These are phyloP conservation scores for Ramicandelaber brevisporus DNA, from an alignment of 192 early-diverging fungal genomes.

Conservation along the genomic window DNA sequence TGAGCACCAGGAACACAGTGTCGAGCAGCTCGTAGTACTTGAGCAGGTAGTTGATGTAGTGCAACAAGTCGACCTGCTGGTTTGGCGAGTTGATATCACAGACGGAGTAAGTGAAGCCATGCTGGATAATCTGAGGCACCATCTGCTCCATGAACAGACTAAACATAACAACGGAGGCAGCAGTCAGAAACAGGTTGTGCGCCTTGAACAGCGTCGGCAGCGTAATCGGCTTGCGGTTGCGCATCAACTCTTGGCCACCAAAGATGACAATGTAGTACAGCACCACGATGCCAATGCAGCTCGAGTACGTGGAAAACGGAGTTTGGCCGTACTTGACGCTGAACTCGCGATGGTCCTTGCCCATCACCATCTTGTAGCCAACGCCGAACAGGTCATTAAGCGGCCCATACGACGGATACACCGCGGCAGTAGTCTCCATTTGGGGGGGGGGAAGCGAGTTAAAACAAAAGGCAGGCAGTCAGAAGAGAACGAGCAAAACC, in stretches of 20 bases:
- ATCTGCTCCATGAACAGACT: conserved; percentile 55
- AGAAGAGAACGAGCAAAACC: too few species aligned
- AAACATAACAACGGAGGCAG: conserved; percentile 45
- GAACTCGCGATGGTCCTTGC: conserved; percentile 1
- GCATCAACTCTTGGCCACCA: conserved; percentile 51
- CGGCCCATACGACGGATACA: too few species aligned
- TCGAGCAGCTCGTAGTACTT: conserved; percentile 85
- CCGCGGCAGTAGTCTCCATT: too few species aligned
- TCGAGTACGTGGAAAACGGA: conserved; percentile 2
- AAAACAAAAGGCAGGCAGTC: too few species aligned
- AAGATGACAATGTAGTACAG: conserved; percentile 61
- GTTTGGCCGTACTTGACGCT: conserved; percentile 2
- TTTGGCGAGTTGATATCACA: conserved; percentile 47
- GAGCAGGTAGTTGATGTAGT: conserved; percentile 81
- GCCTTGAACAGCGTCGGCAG: conserved; percentile 34
- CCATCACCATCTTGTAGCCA: conserved; percentile 1
- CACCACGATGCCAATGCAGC: conserved; percentile 7
- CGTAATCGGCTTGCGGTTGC: conserved; percentile 32
- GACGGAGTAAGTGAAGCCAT: conserved; percentile 49
- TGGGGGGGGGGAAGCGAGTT: too few species aligned
- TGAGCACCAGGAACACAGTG: conserved; percentile 62
- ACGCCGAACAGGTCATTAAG: too few species aligned
- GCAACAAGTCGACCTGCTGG: conserved; percentile 52
- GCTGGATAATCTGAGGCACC: conserved; percentile 31
- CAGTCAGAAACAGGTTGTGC: conserved; percentile 59